Base-by-base conservation (phyloP, 1,139 yeast species). In the Wickerhamomyces sp. region DNA sequence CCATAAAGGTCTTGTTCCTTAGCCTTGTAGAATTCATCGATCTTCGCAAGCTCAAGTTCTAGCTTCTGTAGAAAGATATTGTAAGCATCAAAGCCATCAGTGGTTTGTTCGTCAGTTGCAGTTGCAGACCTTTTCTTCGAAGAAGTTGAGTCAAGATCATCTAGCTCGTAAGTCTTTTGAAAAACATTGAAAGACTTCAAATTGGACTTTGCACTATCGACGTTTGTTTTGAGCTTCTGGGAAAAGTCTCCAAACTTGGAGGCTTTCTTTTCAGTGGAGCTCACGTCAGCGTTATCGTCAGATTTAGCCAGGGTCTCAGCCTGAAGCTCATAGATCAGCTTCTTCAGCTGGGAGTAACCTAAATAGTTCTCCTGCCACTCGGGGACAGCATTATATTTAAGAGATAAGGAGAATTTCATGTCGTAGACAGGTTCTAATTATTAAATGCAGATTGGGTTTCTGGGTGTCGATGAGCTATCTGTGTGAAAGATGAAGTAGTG, bases 291-390 rank as follows among this genome's bases (percentile, higher is more conserved):
- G 7, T 16, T 22, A 13, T 18, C 26, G 12, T 18, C 35, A n/a
- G 28, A 30, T 23, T 19, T 30, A 16, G 35, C 42, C 10, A 78
- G 54, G 24, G 68, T 66, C 39, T 75, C 76, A 33, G 83, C 65
- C 52, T 79, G 86, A 22, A 80, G 61, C n/a, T 79, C 68, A 51
- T 79, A 80, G 23, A 78, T 75, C 32, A 75, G 60, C 54, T 78
- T 77, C 54, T 80, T 80, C 44, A 80, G 60, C 5, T 78, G 72
- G 13, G 80, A 70, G 51, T 80, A 80, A 36, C 82, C 77, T 47
- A 80, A 66, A 50, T 80, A 80, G 54, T 76, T 75, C 30, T 78
- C 77, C 37, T 80, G 74, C 88, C 88, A 80, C 57, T 79, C 87
- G 3, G 88, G 87, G 8, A 80, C 87, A 29, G 86, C 81, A 51